These are phyloP conservation scores for Pleurotus platypus DNA, from an alignment of 768 basidiomycete species.

Conservation along the genomic window DNA sequence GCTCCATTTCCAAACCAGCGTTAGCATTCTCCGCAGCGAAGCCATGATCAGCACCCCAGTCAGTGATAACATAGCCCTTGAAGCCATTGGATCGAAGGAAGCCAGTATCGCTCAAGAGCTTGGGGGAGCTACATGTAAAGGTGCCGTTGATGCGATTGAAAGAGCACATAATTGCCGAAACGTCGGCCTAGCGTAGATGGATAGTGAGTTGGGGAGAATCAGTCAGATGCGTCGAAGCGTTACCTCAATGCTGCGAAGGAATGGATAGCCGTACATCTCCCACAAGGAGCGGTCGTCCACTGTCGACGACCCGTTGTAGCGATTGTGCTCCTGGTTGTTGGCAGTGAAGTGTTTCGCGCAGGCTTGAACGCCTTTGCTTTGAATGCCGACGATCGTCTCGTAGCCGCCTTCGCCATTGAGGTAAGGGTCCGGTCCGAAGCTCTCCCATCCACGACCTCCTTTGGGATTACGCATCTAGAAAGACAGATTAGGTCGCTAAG, in stretches of 20 bases:
- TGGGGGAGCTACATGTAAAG: constrained; percentile 41
- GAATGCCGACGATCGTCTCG: constrained; percentile 48
- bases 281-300: constrained; percentile 38
- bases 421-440: constrained; percentile 50
- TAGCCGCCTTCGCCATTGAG: constrained; percentile 53
- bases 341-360: constrained; percentile 9
- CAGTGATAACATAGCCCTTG: constrained; percentile 13
- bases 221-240: background rate
- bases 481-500: background rate
- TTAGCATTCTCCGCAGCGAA: constrained; percentile 17
- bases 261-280: constrained; percentile 23
- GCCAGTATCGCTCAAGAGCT: constrained; percentile 20
- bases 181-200: constrained; percentile 22
- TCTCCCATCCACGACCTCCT: constrained; percentile 13
- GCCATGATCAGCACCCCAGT: constrained; percentile 20
- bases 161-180: constrained; percentile 28
- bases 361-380: constrained; percentile 48
- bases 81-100: constrained; percentile 14
- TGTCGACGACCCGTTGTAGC: constrained; percentile 7
- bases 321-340: constrained; percentile 15
- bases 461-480: constrained; percentile 2
- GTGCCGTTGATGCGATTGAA: constrained; percentile 36
- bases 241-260: constrained; percentile 16
- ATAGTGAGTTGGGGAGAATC: background rate
- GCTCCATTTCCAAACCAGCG: constrained; percentile 19